Base-by-base conservation (phyloP, 2,329 filamentous ascomycete genomes). In the Phaeoacremonium minimum region DNA sequence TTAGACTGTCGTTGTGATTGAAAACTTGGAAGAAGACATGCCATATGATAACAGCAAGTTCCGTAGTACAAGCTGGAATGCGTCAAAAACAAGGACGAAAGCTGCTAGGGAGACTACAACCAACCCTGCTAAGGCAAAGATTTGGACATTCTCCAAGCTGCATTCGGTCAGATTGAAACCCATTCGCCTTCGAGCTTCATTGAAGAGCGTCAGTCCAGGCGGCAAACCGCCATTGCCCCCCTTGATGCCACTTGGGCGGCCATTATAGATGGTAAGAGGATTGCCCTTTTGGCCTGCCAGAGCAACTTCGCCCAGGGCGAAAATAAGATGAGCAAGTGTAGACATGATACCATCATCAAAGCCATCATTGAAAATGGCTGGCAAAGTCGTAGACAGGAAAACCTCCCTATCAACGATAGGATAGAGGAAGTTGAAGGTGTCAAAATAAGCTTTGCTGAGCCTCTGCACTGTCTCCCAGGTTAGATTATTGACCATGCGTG, bases 181-280 rank as follows among this genome's bases (percentile, higher is more conserved):
- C 49, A 80, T 65, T n/a, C 75, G 63, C 40, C 67, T 69, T 34
- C 77, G 65, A 13, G 76, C 78, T 52, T 81, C 77, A 43, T 82
- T 82, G 55, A 81, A 82, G 22, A 79, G 64, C 2, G 65, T 64
- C 4, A 82, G 51, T 1, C 78, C 78, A 0, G 78, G 77, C 3
- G 77, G 77, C 14, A 59, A 60, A 12, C 64, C 59, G 3, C 54
- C 46, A 3, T 67, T 64, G 2, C 74, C 73, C 11, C 75, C 75
- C 28, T 68, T 67, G 16, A 79, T 58, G 4, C 75, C 74, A 46
- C 74, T 75, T 2, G 63, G 52, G 2, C 63, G 61, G 11, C 67
- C 65, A 28, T 70, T 63, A 35, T 64, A 56, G 6, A 56, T 48
- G 32, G 61, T 58, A 28, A 75, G 56, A 4, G 75, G 66, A 13